These are phyloP conservation scores for Skeletonema potamos DNA, from an alignment of 108 stramenopile species.

Conservation along the genomic window DNA sequence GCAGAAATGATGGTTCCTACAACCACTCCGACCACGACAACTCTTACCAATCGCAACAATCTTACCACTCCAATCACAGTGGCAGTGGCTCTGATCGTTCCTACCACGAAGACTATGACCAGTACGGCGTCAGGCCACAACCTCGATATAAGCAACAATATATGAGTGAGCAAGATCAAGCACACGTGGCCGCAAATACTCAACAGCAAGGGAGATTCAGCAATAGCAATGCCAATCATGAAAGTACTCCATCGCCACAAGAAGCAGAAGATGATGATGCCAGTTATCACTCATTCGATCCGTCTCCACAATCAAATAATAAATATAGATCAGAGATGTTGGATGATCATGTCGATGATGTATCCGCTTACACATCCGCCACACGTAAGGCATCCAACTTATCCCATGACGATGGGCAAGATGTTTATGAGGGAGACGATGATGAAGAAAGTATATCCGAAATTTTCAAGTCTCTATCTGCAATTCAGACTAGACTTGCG, in stretches of 20 bases:
- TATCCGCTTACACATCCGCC: conserved; percentile 17
- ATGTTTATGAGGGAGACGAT: conserved; percentile 10
- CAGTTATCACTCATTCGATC: conserved; percentile 7
- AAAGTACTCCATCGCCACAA: neutral
- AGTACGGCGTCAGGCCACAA: neutral
- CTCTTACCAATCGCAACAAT: neutral
- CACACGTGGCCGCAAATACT: neutral
- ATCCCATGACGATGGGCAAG: neutral
- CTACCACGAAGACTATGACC: neutral
- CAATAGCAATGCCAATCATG: neutral
- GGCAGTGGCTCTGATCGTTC: neutral
- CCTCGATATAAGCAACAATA: neutral
- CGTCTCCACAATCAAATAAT: neutral
- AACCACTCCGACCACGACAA: neutral
- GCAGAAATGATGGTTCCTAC: neutral
- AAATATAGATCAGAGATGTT: conserved; percentile 7
- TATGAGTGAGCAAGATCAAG: neutral
- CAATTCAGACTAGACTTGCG: conserved; percentile 45
- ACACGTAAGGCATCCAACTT: conserved; percentile 32
- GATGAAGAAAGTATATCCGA: conserved; percentile 42
- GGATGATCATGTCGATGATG: conserved; percentile 18
- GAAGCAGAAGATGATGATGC: conserved; percentile 5
- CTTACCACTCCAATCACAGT: neutral
- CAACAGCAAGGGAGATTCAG: neutral
- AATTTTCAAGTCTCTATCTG: conserved; percentile 47